Evolutionary conservation across 2,329 filamentous ascomycete species (phyloP).

Genomic region (Talaromyces sp.): DNA sequence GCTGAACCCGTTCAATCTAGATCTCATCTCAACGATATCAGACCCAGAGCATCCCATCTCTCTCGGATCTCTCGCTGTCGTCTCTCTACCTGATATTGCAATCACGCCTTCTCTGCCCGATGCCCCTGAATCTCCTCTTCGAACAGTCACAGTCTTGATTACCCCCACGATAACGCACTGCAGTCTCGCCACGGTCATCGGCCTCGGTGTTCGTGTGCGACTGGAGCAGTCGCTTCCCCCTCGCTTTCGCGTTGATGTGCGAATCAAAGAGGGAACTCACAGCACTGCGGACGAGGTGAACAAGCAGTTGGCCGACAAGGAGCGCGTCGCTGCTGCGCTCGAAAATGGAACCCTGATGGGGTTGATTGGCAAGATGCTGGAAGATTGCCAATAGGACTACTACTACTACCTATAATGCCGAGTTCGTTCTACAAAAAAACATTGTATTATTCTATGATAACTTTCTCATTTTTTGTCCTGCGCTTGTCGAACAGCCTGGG

Average conservation of each 20-base stretch:
- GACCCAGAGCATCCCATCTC: conserved; percentile 96
- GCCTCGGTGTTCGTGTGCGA: conserved; percentile 83
- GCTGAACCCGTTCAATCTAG: conserved; percentile 40
- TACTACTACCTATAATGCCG: not conserved
- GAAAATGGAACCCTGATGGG: conserved; percentile 89
- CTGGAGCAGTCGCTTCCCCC: conserved; percentile 87
- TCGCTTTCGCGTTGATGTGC: conserved; percentile 85
- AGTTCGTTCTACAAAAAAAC: not conserved
- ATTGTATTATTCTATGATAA: not conserved
- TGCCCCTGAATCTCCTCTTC: conserved; percentile 54
- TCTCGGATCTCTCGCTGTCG: conserved; percentile 85
- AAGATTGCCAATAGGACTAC: conserved; percentile 56
- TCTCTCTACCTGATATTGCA: conserved; percentile 90
- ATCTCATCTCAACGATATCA: conserved; percentile 89
- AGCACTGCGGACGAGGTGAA: conserved; percentile 92
- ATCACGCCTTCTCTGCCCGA: conserved; percentile 64
- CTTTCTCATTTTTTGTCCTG: not conserved
- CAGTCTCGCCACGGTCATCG: conserved; percentile 92
- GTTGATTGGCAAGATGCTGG: conserved; percentile 89
- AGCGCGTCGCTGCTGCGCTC: conserved; percentile 86
- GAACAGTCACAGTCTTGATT: conserved; percentile 78
- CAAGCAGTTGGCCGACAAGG: conserved; percentile 94
- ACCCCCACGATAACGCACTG: conserved; percentile 97
- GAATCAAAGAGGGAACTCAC: conserved; percentile 94
- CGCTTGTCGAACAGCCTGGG: not conserved